These are phyloP conservation scores for Protomyces pachydermus DNA, from an alignment of 1,139 yeast species.

Conservation along the genomic window DNA sequence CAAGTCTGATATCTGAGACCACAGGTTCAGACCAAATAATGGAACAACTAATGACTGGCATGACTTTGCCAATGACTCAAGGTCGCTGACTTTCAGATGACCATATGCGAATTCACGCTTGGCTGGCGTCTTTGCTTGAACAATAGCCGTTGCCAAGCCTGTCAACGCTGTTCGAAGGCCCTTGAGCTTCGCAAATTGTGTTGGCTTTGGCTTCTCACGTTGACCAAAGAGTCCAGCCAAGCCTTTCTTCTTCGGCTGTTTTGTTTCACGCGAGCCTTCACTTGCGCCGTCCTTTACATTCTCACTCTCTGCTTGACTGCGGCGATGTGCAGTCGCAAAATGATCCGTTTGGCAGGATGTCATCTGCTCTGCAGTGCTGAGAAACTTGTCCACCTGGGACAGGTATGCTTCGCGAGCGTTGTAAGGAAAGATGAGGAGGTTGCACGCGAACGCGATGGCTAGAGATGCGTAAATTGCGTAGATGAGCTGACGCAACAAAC, in stretches of 20 bases:
- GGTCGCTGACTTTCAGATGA: conserved; percentile 18
- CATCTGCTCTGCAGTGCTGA: conserved; percentile 11
- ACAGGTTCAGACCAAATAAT: conserved; percentile 16
- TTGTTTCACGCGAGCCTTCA: neutral
- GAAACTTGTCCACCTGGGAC: neutral
- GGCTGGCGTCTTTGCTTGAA: conserved; percentile 9
- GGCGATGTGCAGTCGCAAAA: conserved; percentile 4
- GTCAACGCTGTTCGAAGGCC: conserved; percentile 15
- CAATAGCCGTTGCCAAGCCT: conserved; percentile 7
- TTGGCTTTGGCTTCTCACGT: neutral
- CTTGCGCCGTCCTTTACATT: neutral
- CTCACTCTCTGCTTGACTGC: neutral
- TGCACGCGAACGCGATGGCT: neutral
- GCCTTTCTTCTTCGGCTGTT: neutral
- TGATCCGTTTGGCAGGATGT: conserved; percentile 14
- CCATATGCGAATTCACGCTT: conserved; percentile 22
- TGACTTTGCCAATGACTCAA: conserved; percentile 9
- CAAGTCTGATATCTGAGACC: conserved; percentile 9
- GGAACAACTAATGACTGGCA: conserved; percentile 11
- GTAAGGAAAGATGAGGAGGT: conserved; percentile 14
- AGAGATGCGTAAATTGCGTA: conserved; percentile 13
- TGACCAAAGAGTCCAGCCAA: neutral
- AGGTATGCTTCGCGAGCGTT: conserved; percentile 20
- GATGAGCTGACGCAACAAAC: conserved; percentile 7
- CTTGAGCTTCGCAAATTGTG: neutral